Percentiles rank a stretch among this genome's conserved stretches.
Conservation (phyloP, 140 eudicot genomes). For the Ambrosia hybrid region DNA sequence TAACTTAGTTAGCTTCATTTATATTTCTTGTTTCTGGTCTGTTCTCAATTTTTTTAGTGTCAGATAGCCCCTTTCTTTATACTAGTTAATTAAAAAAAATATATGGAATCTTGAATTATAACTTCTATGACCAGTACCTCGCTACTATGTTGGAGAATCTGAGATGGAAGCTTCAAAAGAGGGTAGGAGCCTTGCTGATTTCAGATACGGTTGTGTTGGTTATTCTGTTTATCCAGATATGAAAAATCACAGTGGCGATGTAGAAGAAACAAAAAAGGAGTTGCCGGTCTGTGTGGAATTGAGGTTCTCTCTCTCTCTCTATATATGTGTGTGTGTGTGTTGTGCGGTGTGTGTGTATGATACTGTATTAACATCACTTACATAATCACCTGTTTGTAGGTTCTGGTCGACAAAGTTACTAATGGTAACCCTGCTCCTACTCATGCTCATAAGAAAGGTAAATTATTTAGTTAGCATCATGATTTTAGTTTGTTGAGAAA, state of each 20-base stretch:
- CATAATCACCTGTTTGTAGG: conserved; percentile 39
- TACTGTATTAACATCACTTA: conserved; percentile 11
- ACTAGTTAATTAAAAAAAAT: neutral
- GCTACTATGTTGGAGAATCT: conserved; percentile 75
- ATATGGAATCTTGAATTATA: no score
- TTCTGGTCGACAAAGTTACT: conserved; percentile 59
- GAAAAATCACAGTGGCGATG: conserved; percentile 41
- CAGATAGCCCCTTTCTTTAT: neutral
- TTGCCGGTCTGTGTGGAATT: conserved; percentile 83
- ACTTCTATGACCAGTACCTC: conserved; percentile 54
- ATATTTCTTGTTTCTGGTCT: neutral
- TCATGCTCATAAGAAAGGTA: conserved; percentile 77
- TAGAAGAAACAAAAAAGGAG: conserved; percentile 49
- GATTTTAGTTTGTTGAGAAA: neutral
- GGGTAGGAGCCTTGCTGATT: conserved; percentile 77
- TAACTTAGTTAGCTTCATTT: neutral
- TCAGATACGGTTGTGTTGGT: conserved; percentile 85
- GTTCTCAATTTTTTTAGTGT: neutral
- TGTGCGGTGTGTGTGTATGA: neutral
- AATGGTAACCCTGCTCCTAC: conserved; percentile 46
- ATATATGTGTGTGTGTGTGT: no score
- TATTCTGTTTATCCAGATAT: conserved; percentile 76
- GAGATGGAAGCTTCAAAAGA: conserved; percentile 86
- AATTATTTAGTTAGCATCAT: conserved; percentile 10
- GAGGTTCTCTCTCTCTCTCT: conserved; percentile 60